Evolutionary conservation across 2,329 filamentous ascomycete genomes (phyloP), one percentile per base, ranked within the genome.

Genomic region (Chaetomiaceae sp.): DNA sequence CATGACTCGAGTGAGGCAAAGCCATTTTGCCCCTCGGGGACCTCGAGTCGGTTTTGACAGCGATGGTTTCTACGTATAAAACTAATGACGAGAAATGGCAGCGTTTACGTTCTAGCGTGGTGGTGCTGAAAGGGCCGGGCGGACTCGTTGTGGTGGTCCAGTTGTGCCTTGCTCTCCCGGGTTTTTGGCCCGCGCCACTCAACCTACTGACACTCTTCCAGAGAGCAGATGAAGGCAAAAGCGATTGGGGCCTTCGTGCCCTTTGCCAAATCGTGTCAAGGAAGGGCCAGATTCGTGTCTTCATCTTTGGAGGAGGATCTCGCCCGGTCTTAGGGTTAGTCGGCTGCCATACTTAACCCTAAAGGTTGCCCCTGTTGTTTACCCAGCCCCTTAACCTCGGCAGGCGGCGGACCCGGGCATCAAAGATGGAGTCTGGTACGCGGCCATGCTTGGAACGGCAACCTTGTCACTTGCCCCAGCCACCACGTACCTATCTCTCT

Each of bases 371-470:
- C 44, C 37, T 54, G 38, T 48, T 53, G 50, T 53, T 50, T 48
- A 53, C 50, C 34, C 16, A 33, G 30, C 50, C 42, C 39, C 43
- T 53, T 44, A 20, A n/a, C 42, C 44, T 54, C 55, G 50, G 53
- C 40, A 40, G 20, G 25, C 44, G 33, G 50, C 48, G 50, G 44
- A 49, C 39, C 50, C 48, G 42, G 30, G 50, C 54, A 48, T 55
- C 50, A 50, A 50, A 20, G n/a, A 13, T n/a, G 7, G 41, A 31
- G 12, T 45, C 25, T 34, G 19, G n/a, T n/a, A 20, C 40, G 23
- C 25, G 34, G 33, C 42, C 25, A 21, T 30, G 25, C 39, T 48
- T 56, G 51, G 50, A 54, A 50, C 54, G 31, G 40, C 46, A 53
- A 44, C 20, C 46, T 17, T 14, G 38, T 42, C 47, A 8, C 39